These are phyloP conservation scores for Leccinum sublutescens DNA, from an alignment of 768 basidiomycete species.

Conservation along the genomic window DNA sequence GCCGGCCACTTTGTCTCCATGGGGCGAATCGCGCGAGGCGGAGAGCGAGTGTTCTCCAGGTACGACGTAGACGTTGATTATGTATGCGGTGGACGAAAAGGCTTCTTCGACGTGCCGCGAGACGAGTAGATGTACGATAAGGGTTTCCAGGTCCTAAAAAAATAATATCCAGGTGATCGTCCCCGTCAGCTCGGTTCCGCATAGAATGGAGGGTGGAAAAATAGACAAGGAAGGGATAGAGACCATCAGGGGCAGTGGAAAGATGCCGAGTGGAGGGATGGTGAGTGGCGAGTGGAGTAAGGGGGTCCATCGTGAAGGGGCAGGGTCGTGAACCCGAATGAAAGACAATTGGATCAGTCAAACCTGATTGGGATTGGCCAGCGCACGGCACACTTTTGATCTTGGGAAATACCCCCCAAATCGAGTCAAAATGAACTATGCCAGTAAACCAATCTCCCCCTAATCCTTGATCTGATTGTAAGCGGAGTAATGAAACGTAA, in stretches of 20 bases:
- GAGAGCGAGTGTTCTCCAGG: constrained; percentile 43
- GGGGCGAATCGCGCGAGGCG: constrained; percentile 45
- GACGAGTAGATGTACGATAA: constrained; percentile 70
- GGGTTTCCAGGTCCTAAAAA: constrained; percentile 65
- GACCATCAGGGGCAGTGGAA: background rate
- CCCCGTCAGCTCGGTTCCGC: background rate
- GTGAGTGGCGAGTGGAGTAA: background rate
- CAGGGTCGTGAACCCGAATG: constrained; percentile 1
- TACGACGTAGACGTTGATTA: constrained; percentile 55
- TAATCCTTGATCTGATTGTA: too few relatives aligned
- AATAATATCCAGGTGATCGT: background rate
- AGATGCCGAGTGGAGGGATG: background rate
- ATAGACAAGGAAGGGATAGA: background rate
- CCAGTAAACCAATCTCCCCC: too few relatives aligned
- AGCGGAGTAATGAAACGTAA: too few relatives aligned
- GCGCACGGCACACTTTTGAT: too few relatives aligned
- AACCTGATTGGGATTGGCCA: too few relatives aligned
- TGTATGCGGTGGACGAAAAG: constrained; percentile 53
- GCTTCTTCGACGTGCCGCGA: constrained; percentile 61
- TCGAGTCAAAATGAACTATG: too few relatives aligned
- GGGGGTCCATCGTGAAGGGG: background rate
- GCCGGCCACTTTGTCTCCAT: constrained; percentile 36
- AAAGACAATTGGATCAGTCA: background rate
- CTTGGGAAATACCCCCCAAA: too few relatives aligned
- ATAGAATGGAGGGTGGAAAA: background rate